Conservation (phyloP, 177 flowering plant genomes). For the Vitis hybrid region DNA sequence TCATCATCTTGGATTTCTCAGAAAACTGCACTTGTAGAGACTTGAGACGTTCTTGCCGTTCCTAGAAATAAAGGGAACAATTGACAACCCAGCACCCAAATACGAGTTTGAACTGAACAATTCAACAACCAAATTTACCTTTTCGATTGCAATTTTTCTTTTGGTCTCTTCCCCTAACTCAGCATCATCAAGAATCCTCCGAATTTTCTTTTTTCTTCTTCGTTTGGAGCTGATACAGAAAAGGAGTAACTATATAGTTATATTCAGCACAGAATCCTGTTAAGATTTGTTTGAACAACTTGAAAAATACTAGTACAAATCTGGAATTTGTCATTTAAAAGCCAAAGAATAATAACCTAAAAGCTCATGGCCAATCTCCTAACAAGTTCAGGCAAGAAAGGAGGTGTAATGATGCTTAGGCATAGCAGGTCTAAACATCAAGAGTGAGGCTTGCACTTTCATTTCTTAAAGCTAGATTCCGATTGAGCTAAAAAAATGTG, state of each 20-base stretch:
- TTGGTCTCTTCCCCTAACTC: constrained; percentile 97
- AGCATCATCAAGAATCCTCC: constrained; percentile 89
- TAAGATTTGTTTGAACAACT: not conserved
- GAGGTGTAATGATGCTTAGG: not conserved
- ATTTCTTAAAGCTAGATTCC: too few relatives aligned
- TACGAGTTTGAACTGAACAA: not conserved
- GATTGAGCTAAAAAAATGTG: too few relatives aligned
- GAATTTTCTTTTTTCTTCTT: constrained; percentile 66
- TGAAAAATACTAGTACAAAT: not conserved
- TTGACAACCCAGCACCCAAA: not conserved
- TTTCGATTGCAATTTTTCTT: constrained; percentile 92
- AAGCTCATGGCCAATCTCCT: not conserved
- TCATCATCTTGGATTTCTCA: constrained; percentile 44
- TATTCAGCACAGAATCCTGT: not conserved
- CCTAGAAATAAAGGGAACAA: constrained; percentile 43
- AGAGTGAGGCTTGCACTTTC: not conserved
- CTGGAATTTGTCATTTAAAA: not conserved
- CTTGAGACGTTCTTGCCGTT: constrained; percentile 92
- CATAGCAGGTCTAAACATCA: not conserved
- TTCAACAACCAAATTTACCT: constrained; percentile 45
- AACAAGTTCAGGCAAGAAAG: too few relatives aligned
- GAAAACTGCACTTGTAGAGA: constrained; percentile 75
- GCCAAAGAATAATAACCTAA: not conserved
- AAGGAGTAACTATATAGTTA: constrained; percentile 1
- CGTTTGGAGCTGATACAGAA: constrained; percentile 48